phyloP scores from a whole-genome alignment of 345 rosid genomes.

The Eutrema yunnanense region DNA sequence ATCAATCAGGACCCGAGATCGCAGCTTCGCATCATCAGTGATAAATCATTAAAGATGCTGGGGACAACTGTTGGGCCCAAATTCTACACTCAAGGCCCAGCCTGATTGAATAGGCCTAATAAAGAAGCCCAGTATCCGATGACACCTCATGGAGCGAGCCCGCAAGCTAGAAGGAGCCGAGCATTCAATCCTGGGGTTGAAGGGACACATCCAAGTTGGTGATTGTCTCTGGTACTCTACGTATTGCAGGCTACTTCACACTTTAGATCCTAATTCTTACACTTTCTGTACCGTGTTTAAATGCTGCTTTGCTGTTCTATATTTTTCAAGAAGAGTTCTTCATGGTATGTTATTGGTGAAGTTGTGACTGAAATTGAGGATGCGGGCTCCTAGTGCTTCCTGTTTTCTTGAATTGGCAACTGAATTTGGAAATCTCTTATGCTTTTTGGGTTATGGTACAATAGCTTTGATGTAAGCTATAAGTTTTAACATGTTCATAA shows the following conservation, averaged over 20 bases:
- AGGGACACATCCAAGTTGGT: conserved; percentile 8
- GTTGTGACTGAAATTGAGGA: conserved; percentile 11
- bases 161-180: too few relatives aligned
- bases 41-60: too few relatives aligned
- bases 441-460: conserved; percentile 28
- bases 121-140: too few relatives aligned
- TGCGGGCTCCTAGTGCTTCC: conserved; percentile 15
- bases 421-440: conserved; percentile 20
- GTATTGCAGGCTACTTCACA: neutral
- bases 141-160: too few relatives aligned
- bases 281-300: neutral
- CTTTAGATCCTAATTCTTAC: neutral
- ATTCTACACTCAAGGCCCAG: too few relatives aligned
- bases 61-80: too few relatives aligned
- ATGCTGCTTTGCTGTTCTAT: neutral
- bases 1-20: too few relatives aligned
- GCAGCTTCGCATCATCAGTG: too few relatives aligned
- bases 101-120: too few relatives aligned
- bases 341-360: conserved; percentile 7
- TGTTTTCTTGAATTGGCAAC: conserved; percentile 10
- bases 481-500: conserved; percentile 59
- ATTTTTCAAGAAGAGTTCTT: neutral
- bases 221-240: neutral
- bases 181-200: neutral
- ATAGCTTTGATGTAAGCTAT: conserved; percentile 36